Percentiles rank a stretch among this genome's conserved stretches.
phyloP scores from a whole-genome alignment of 805 yeast species.

The Saccharomyces kudriavzevii region DNA sequence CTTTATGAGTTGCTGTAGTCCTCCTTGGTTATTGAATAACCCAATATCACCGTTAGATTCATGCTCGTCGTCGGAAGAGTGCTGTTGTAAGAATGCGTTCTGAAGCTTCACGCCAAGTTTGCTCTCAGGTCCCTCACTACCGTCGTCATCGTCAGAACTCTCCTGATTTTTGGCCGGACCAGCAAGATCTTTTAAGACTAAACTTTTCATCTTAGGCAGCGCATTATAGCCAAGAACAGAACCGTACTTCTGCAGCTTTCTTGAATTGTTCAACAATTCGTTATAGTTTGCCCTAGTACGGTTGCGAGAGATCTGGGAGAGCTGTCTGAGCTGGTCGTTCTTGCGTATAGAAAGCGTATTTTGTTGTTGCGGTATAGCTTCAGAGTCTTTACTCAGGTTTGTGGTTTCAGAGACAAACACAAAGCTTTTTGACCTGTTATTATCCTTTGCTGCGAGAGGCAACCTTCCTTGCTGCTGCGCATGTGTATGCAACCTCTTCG shows the following conservation, averaged over 20 bases:
- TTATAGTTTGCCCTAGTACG: background rate
- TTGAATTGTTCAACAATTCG: slow-evolving; percentile 14
- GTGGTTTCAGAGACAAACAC: background rate
- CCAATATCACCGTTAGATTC: slow-evolving; percentile 7
- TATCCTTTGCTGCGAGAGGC: slow-evolving; percentile 29
- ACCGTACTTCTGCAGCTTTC: slow-evolving; percentile 29
- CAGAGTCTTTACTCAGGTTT: background rate
- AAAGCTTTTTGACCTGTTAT: slow-evolving; percentile 16
- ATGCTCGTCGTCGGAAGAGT: slow-evolving; percentile 15
- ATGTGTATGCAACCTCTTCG: slow-evolving; percentile 5
- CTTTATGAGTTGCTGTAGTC: slow-evolving; percentile 14
- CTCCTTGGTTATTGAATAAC: slow-evolving; percentile 6
- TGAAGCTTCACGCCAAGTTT: slow-evolving; percentile 22
- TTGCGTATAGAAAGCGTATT: background rate
- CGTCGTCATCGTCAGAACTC: slow-evolving; percentile 4
- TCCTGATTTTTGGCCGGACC: background rate
- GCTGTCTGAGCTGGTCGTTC: background rate
- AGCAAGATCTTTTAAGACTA: slow-evolving; percentile 24
- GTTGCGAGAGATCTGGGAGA: background rate
- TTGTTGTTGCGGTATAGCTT: background rate
- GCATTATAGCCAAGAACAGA: slow-evolving; percentile 23
- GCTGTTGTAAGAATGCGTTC: slow-evolving; percentile 28
- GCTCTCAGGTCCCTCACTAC: slow-evolving; percentile 17
- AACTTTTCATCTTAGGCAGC: slow-evolving; percentile 21
- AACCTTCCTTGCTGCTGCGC: slow-evolving; percentile 9